phyloP scores from a whole-genome alignment of 2,329 filamentous ascomycete genomes.

The Cladophialophora yegresii region DNA sequence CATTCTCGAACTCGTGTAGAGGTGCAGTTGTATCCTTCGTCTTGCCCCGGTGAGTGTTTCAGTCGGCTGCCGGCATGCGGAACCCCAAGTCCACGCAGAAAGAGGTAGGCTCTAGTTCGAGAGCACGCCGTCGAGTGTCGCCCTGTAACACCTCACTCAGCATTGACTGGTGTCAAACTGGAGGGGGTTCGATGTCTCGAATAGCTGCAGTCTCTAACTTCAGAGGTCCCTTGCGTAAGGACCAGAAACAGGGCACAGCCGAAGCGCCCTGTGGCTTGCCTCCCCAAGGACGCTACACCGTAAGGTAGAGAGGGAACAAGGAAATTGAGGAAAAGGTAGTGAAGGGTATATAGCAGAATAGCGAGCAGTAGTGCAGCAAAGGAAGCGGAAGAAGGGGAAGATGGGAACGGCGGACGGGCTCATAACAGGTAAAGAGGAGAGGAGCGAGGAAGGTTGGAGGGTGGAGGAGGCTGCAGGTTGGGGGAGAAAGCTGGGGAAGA shows the following conservation, averaged over 20 bases:
- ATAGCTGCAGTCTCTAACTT: conserved; percentile 15
- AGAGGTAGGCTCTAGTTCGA: conserved; percentile 7
- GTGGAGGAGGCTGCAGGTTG: neutral
- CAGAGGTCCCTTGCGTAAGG: conserved; percentile 3
- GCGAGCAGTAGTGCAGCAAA: neutral
- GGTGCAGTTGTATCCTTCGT: conserved; percentile 20
- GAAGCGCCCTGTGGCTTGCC: neutral
- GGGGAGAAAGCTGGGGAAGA: conserved; percentile 9
- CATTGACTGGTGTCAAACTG: neutral
- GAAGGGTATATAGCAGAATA: neutral
- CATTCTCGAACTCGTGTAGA: conserved; percentile 17
- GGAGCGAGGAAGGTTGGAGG: neutral
- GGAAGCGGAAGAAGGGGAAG: neutral
- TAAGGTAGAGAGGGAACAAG: conserved; percentile 3
- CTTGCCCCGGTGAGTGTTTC: conserved; percentile 12
- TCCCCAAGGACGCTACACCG: neutral
- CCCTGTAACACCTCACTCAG: conserved; percentile 1
- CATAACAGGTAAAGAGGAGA: conserved; percentile 11
- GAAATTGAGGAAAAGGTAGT: neutral
- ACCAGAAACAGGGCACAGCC: neutral
- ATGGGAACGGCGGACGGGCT: conserved; percentile 3
- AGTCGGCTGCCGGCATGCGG: conserved; percentile 2
- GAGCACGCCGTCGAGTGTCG: neutral
- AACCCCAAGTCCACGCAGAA: conserved; percentile 6
- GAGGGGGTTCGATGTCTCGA: conserved; percentile 11